phyloP scores from a whole-genome alignment of 345 rosid genomes.

The Clarkia xantiana region DNA sequence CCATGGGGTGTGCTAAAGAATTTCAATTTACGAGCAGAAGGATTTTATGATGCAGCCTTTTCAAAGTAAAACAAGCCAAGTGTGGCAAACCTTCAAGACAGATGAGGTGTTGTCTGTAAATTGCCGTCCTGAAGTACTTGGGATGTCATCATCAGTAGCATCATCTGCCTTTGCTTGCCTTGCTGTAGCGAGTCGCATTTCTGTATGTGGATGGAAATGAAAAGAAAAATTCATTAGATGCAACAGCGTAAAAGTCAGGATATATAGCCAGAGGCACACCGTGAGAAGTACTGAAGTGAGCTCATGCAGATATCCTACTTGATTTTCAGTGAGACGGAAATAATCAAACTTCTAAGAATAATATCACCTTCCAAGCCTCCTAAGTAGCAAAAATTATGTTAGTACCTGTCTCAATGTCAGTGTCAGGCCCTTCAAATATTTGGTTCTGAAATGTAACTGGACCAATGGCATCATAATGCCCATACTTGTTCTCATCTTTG shows the following conservation, averaged over 20 bases:
- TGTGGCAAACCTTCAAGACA: slow-evolving; percentile 12
- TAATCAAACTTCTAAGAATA: no score
- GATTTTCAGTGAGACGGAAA: no score
- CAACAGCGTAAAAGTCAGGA: not conserved
- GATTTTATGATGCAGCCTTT: not conserved
- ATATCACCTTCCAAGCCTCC: no score
- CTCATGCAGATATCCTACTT: no score
- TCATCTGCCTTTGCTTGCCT: slow-evolving; percentile 55
- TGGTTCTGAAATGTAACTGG: slow-evolving; percentile 65
- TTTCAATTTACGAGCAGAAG: not conserved
- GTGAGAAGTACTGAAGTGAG: no score
- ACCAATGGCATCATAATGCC: slow-evolving; percentile 54
- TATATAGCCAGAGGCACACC: no score
- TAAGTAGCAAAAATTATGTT: no score
- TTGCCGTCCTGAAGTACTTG: slow-evolving; percentile 74
- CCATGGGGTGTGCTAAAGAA: not conserved
- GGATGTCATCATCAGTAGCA: slow-evolving; percentile 49
- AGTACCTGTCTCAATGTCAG: slow-evolving; percentile 85
- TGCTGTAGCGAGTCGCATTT: slow-evolving; percentile 64
- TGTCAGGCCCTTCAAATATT: slow-evolving; percentile 94
- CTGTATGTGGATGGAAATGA: slow-evolving; percentile 25
- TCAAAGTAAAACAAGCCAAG: slow-evolving; percentile 3
- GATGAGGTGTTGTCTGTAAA: slow-evolving; percentile 27
- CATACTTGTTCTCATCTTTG: slow-evolving; percentile 85
- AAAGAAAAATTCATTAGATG: slow-evolving; percentile 2